Evolutionary conservation across 2,329 filamentous ascomycete genomes (phyloP).

Genomic region (Neofusicoccum umdonicola): DNA sequence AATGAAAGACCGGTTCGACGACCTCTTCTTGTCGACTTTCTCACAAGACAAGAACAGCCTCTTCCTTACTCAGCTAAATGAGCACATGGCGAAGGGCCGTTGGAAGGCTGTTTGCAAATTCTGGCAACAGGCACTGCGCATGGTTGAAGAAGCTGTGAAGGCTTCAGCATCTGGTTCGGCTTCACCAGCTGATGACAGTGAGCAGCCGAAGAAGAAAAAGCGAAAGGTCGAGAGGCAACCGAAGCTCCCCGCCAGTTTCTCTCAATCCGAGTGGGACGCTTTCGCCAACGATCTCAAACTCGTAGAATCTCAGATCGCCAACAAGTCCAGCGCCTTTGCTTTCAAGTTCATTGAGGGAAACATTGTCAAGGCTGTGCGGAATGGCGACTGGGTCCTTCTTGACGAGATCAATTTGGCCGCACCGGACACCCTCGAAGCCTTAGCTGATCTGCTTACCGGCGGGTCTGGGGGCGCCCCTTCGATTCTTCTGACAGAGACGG

Average conservation of each 20-base stretch:
- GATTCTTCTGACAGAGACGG: slow-evolving; percentile 86
- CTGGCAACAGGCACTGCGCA: slow-evolving; percentile 84
- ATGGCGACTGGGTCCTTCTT: slow-evolving; percentile 93
- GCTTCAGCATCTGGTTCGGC: slow-evolving; percentile 5
- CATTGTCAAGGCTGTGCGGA: slow-evolving; percentile 90
- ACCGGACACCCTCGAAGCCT: slow-evolving; percentile 89
- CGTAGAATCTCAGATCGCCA: slow-evolving; percentile 75
- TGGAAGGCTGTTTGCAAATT: slow-evolving; percentile 85
- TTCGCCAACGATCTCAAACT: slow-evolving; percentile 74
- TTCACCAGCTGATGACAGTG: neutral
- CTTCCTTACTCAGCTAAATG: slow-evolving; percentile 77
- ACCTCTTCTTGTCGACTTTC: slow-evolving; percentile 84
- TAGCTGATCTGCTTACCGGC: slow-evolving; percentile 79
- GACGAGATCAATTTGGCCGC: slow-evolving; percentile 98
- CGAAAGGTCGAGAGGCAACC: slow-evolving; percentile 58
- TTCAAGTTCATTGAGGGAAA: slow-evolving; percentile 97
- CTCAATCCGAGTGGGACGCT: slow-evolving; percentile 74
- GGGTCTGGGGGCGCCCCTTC: slow-evolving; percentile 72
- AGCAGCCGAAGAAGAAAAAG: slow-evolving; percentile 63
- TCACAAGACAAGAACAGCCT: slow-evolving; percentile 78
- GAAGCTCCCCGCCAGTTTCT: slow-evolving; percentile 31
- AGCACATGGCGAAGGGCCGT: slow-evolving; percentile 75
- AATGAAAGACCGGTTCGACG: slow-evolving; percentile 89
- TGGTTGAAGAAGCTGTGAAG: slow-evolving; percentile 62
- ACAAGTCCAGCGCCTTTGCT: slow-evolving; percentile 73